Evolutionary conservation across 306 rosid species (phyloP), one percentile per base, ranked within the genome.

Genomic region (Castanea sativa): DNA sequence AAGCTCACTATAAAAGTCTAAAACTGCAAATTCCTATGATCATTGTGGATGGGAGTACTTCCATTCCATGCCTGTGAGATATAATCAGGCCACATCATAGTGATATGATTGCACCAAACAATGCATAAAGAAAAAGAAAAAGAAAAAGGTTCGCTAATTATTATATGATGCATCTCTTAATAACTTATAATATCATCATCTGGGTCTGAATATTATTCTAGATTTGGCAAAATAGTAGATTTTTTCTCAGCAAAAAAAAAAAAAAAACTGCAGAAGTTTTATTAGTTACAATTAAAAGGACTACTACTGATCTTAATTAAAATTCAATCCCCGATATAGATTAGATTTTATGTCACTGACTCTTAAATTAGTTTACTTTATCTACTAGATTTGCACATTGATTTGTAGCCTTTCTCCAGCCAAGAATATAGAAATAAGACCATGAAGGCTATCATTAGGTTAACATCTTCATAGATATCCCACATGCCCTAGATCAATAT

Each of bases 31-130:
- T 83, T 85, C 80, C 73, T 49, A 83, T 76, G 76, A 88, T 87
- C 80, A 85, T 85, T 85, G 60, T 84, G 59, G 89, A 83, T 80
- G 84, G 79, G 80, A 88, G 87, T 84, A 78, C 82, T 76, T 85
- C 73, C 86, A 83, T 85, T 85, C 64, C 83, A 41, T 41, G 45
- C 12, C 45, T 41, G 45, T 87, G 64, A 67, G n/a, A 87, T 70
- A 88, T 83, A 75, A 80, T 79, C 71, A 52, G 69, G 83, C 58
- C 78, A 67, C 83, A 53, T 79, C 55, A 69, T 69, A 35, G 35
- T 6, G 32, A 53, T 59, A 72, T 63, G 30, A 63, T 63, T 61
- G 13, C 65, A 14, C 78, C 75, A 65, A 85, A 80, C 68, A 72
- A n/a, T 38, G 9, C 21, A 12, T 8, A 38, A 57, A 38, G 85